A percentile compares a stretch with the other conserved stretches of the same genome.
Conservation (phyloP, 192 early-diverging fungal genomes). For the Podila horticola region DNA sequence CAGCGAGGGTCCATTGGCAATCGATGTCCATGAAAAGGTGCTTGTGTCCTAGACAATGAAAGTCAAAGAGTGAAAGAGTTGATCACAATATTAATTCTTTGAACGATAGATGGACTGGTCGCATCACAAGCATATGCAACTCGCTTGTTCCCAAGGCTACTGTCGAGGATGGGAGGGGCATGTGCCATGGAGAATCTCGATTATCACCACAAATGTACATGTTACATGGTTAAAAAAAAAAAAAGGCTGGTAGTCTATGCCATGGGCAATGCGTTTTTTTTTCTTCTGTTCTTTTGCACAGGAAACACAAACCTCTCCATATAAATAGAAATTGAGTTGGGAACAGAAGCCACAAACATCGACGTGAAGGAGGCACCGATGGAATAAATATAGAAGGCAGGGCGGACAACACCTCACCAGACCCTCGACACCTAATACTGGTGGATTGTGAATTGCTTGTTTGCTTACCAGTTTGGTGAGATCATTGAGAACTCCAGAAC, state of each 20-base stretch:
- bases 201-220: no score
- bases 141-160: no score
- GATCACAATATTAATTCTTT: no score
- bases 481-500: constrained; percentile 32
- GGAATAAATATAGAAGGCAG: neutral
- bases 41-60: constrained; percentile 42
- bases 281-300: neutral
- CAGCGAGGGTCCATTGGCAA: constrained; percentile 64
- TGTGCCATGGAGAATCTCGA: no score
- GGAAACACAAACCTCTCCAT: neutral
- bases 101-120: no score
- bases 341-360: neutral
- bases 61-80: neutral
- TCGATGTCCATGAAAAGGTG: constrained; percentile 66
- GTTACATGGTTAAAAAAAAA: neutral
- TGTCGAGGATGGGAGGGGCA: no score
- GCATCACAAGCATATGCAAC: no score
- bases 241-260: neutral
- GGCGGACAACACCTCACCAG: neutral
- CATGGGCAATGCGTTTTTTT: neutral
- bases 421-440: neutral
- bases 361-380: no score
- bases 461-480: constrained; percentile 40
- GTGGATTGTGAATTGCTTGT: no score
- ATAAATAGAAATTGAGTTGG: constrained; percentile 15